Percentiles rank a stretch among this genome's conserved stretches.
Evolutionary conservation across 169 alveolate species (phyloP).

Genomic region (Eimeria tenella): DNA sequence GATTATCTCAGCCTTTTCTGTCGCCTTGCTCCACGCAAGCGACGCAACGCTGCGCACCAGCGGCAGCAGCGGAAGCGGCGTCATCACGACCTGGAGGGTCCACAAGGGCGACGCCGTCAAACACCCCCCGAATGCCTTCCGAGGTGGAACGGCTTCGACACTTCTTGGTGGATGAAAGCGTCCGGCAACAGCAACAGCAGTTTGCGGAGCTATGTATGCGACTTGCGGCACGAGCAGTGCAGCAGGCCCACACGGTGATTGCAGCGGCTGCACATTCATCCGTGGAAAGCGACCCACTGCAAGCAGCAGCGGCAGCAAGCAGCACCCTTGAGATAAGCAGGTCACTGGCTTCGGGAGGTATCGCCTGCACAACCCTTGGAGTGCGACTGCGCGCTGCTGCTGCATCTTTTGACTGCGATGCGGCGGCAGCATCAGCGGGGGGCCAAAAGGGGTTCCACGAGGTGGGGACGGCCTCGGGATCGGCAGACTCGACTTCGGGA

Average conservation of each 20-base stretch:
- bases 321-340: constrained; percentile 40
- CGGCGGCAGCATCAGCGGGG: constrained; percentile 2
- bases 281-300: not conserved
- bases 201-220: constrained; percentile 21
- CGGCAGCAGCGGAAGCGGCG: not conserved
- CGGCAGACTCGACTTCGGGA: not conserved
- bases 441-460: not conserved
- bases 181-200: constrained; percentile 22
- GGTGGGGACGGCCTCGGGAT: not conserved
- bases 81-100: not conserved
- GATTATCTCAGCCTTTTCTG: not conserved
- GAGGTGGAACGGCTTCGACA: no score
- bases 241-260: not conserved
- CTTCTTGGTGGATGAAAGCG: not conserved
- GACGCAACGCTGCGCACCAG: not conserved
- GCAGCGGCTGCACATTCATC: constrained; percentile 5
- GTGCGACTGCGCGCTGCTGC: constrained; percentile 29
- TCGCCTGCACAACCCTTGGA: constrained; percentile 13
- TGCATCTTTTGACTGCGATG: constrained; percentile 37
- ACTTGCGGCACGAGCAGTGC: not conserved
- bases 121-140: no score
- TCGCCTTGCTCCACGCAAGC: not conserved
- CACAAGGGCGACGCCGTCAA: not conserved
- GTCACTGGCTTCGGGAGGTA: constrained; percentile 19
- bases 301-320: constrained; percentile 44